Evolutionary conservation across 2,329 filamentous ascomycete genomes (phyloP), one percentile per base, ranked within the genome.

Genomic region (Botryotinia calthae): DNA sequence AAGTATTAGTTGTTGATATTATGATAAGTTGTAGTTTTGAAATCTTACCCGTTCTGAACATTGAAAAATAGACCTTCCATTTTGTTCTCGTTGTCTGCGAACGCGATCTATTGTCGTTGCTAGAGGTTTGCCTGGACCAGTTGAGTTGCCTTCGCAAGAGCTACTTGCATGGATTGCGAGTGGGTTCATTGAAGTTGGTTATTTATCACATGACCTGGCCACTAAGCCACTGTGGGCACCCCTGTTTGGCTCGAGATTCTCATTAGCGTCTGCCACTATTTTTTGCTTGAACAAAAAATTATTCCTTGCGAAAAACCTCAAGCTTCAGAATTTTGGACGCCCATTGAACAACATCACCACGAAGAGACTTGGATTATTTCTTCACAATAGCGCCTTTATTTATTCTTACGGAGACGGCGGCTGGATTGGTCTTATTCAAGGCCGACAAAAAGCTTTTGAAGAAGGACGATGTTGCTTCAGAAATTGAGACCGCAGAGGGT

Each of bases 391-490:
- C 92, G 85, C 70, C 70, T 54, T 90, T 96, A 82, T 97, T 97
- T 85, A 93, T 98, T 85, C 90, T 98, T 80, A 92, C 92, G 81
- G 95, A 98, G 86, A 98, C 95, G 83, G 93, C 81, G 82, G 77
- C 78, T 79, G 97, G 96, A 83, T 98, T 98, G 86, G 96, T 95
- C 84, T 90, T 99, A 83, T 94, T 99, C 87, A 98, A 99, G 88
- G 93, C 95, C 79, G 95, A 98, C 88, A 98, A 98, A 90, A 98
- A 98, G 87, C 89, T 98, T 74, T 87, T 99, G 77, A 96, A 97
- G 84, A 91, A 92, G 81, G 92, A 95, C 84, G 90, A 95, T 81
- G 84, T 97, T 76, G 87, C 89, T 71, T 87, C 89, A 76, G 90
- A 96, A 82, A 87, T 94, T 75, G 88, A 90, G 77, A 92, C 91